Percentiles rank a stretch among this genome's conserved stretches.
phyloP scores from a whole-genome alignment of 1,284 basidiomycete genomes.

The Inonotus hispidus region DNA sequence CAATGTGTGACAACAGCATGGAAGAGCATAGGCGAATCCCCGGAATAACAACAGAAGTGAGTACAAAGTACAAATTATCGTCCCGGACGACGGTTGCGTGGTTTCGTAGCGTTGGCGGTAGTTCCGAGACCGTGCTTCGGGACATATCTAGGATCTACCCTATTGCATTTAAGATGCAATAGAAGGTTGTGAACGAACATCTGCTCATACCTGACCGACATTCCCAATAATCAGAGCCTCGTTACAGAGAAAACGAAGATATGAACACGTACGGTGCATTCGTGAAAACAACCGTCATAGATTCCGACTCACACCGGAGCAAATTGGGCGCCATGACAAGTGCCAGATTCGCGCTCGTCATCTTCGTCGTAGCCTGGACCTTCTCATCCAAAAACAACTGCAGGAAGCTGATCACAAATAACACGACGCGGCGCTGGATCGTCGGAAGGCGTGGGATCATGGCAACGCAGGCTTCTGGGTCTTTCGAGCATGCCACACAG shows the following conservation, averaged over 20 bases:
- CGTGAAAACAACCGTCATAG: slow-evolving; percentile 80
- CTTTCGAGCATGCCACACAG: slow-evolving; percentile 65
- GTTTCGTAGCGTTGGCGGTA: slow-evolving; percentile 30
- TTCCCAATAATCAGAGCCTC: slow-evolving; percentile 11
- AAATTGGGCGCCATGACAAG: slow-evolving; percentile 89
- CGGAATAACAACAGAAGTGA: neutral
- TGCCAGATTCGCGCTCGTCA: slow-evolving; percentile 76
- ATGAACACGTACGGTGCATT: slow-evolving; percentile 69
- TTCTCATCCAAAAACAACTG: slow-evolving; percentile 81
- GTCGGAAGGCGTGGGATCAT: slow-evolving; percentile 76
- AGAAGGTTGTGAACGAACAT: slow-evolving; percentile 82
- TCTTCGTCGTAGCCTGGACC: slow-evolving; percentile 72
- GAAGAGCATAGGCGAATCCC: neutral
- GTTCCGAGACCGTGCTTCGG: slow-evolving; percentile 75
- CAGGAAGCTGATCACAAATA: slow-evolving; percentile 85
- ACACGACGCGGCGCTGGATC: slow-evolving; percentile 76
- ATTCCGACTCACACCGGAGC: slow-evolving; percentile 75
- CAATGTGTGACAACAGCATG: neutral
- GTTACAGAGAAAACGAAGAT: slow-evolving; percentile 9
- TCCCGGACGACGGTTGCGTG: slow-evolving; percentile 29
- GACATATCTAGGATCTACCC: slow-evolving; percentile 68
- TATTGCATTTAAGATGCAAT: slow-evolving; percentile 68
- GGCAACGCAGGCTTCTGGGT: slow-evolving; percentile 63
- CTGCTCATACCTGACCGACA: slow-evolving; percentile 66
- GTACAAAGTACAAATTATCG: slow-evolving; percentile 4